Conservation (phyloP, 208 protist genomes). For the Tritrichomonas musculus region DNA sequence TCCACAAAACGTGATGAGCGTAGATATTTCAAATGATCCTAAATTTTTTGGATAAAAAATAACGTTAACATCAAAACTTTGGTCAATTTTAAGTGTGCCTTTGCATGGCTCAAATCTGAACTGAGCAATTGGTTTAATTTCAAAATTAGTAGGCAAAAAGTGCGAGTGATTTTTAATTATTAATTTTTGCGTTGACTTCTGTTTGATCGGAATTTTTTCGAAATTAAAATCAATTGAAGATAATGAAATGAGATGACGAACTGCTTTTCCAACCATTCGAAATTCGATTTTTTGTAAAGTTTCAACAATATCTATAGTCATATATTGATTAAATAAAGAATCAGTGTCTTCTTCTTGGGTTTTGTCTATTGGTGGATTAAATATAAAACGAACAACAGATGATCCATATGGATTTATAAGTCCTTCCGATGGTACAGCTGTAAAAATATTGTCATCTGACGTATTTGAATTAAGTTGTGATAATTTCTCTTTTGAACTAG, state of each 20-base stretch:
- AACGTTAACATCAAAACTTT: background rate
- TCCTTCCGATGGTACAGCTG: constrained; percentile 1
- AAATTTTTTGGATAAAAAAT: constrained; percentile 19
- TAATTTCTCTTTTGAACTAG: background rate
- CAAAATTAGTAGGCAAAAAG: background rate
- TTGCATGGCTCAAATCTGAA: background rate
- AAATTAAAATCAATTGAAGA: background rate
- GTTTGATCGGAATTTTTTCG: background rate
- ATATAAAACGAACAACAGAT: background rate
- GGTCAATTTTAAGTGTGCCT: background rate
- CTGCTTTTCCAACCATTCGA: background rate
- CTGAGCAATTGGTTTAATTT: background rate
- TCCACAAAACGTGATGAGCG: background rate
- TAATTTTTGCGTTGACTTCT: background rate
- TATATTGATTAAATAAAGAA: background rate
- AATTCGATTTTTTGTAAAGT: constrained; percentile 28
- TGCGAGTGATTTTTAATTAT: background rate
- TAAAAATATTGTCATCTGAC: background rate
- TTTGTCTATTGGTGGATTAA: background rate
- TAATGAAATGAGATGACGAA: background rate
- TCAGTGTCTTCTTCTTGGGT: background rate
- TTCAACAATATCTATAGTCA: background rate
- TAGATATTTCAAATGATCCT: background rate
- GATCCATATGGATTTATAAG: constrained; percentile 25
- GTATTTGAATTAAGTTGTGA: background rate